These are phyloP conservation scores for Withania somnifera DNA, from an alignment of 305 asterid genomes.

Conservation along the genomic window DNA sequence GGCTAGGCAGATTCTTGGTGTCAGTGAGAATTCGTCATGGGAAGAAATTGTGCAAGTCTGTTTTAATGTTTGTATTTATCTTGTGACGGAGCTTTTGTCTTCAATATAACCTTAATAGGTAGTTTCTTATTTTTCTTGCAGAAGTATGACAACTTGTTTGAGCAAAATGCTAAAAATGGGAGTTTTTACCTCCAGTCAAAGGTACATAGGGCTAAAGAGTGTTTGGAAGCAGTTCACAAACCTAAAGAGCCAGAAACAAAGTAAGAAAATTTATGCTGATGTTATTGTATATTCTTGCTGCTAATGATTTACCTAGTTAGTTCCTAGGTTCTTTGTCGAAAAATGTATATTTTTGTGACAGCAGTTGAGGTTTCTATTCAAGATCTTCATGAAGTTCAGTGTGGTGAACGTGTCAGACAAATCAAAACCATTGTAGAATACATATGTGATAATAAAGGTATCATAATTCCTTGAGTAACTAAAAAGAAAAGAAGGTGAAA, in stretches of 20 bases:
- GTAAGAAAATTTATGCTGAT: neutral
- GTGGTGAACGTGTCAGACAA: neutral
- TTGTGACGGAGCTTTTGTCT: neutral
- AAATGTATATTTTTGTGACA: neutral
- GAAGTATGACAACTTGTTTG: constrained; percentile 31
- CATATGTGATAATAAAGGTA: neutral
- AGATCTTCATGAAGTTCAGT: neutral
- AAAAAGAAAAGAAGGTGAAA: neutral
- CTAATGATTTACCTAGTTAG: neutral
- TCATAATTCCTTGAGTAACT: neutral
- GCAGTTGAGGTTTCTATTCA: neutral
- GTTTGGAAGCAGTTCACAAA: constrained; percentile 2
- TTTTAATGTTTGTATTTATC: neutral
- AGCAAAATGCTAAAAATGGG: constrained; percentile 27
- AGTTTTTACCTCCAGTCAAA: constrained; percentile 39
- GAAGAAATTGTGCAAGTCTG: constrained; percentile 60
- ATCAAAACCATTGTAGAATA: neutral
- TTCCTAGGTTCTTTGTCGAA: neutral
- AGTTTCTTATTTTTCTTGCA: constrained; percentile 10
- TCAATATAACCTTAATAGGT: neutral
- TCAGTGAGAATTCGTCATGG: constrained; percentile 57
- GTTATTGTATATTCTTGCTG: neutral
- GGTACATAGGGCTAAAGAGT: constrained; percentile 38
- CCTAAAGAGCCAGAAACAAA: neutral
- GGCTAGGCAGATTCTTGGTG: constrained; percentile 82